These are phyloP conservation scores for Coffea eugenioides DNA, from an alignment of 257 asterid species.

Conservation along the genomic window DNA sequence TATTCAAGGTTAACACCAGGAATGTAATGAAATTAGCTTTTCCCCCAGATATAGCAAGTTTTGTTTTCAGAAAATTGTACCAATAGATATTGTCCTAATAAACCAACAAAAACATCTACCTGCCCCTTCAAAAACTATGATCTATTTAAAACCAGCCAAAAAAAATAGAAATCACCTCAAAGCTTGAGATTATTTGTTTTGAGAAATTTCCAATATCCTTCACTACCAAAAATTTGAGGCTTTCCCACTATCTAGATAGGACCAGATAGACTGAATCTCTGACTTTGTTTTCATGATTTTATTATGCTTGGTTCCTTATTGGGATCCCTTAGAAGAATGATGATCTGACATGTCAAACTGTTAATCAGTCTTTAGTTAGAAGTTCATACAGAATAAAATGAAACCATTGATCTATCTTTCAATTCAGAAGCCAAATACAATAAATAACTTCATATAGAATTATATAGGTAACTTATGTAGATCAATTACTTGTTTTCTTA, in stretches of 20 bases:
- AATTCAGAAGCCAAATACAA: not conserved
- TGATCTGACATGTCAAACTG: not conserved
- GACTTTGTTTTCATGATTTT: not conserved
- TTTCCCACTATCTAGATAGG: not conserved
- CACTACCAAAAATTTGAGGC: not conserved
- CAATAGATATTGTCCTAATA: not conserved
- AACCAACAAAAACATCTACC: not conserved
- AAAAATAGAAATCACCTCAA: not conserved
- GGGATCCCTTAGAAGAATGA: not conserved
- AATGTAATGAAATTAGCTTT: slow-evolving; percentile 8
- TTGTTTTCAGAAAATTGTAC: not conserved
- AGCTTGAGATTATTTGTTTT: not conserved
- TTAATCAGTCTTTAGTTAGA: not conserved
- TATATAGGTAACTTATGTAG: not conserved
- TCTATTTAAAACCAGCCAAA: not conserved
- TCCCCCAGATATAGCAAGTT: not conserved
- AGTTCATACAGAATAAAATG: not conserved
- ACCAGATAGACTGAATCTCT: not conserved
- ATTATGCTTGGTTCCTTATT: not conserved
- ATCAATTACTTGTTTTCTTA: not conserved
- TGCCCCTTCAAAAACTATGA: not conserved
- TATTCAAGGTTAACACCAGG: slow-evolving; percentile 33
- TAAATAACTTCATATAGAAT: too few species aligned
- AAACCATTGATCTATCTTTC: not conserved
- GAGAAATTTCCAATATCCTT: not conserved